phyloP scores from a whole-genome alignment of 495 filamentous ascomycete species.

The Halenospora varia region DNA sequence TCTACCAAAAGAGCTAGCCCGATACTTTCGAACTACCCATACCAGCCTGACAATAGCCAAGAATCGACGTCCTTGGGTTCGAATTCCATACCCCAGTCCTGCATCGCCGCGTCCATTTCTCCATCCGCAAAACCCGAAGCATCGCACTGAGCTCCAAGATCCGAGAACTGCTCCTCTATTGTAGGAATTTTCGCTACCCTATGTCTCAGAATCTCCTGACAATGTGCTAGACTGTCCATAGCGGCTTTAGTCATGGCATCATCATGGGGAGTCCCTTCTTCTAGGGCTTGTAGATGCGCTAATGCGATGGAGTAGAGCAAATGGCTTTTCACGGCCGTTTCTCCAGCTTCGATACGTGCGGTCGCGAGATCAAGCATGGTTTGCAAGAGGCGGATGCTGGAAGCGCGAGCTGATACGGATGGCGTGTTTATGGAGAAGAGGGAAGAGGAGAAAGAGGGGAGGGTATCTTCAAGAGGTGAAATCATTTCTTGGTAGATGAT shows the following conservation, averaged over 20 bases:
- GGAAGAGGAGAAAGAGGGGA: background rate
- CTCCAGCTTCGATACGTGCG: conserved; percentile 13
- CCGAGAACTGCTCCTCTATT: background rate
- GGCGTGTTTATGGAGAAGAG: background rate
- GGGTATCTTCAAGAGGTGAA: conserved; percentile 21
- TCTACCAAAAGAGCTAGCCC: no score
- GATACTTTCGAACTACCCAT: no score
- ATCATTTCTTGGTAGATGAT: conserved; percentile 22
- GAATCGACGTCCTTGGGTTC: background rate
- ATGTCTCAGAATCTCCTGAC: conserved; percentile 8
- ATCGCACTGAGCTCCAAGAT: background rate
- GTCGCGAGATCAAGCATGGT: conserved; percentile 27
- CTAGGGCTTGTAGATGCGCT: conserved; percentile 31
- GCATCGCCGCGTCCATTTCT: background rate
- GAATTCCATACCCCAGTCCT: conserved; percentile 10
- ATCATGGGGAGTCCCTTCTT: conserved; percentile 26
- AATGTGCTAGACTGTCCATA: conserved; percentile 17
- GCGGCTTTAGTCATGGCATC: conserved; percentile 23
- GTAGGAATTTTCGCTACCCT: background rate
- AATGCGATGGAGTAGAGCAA: conserved; percentile 23
- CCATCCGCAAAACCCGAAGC: background rate
- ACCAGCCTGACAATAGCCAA: no score
- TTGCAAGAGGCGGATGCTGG: conserved; percentile 9
- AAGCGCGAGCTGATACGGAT: background rate
- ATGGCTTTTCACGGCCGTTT: conserved; percentile 25